Base-by-base conservation (phyloP, 1,284 basidiomycete genomes). In the Ganoderma resinaceum region DNA sequence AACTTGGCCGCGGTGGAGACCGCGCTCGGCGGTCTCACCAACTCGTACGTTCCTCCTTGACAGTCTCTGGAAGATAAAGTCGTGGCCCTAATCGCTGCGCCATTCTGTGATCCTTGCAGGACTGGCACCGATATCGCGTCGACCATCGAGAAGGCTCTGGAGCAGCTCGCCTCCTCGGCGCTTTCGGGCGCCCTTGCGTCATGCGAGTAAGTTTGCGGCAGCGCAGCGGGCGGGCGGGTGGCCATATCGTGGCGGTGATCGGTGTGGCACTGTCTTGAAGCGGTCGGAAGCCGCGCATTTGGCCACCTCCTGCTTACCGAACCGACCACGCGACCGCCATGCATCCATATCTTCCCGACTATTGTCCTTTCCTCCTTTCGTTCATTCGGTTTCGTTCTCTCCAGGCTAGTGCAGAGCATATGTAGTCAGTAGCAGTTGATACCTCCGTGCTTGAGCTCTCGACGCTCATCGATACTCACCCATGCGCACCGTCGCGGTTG, bases 1-100 rank as follows among this genome's bases (percentile, higher is more conserved):
- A 80, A 80, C 35, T 74, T 84, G 52, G 73, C 73, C 46, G 70
- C 72, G 2, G 81, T 82, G 0, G 74, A 77, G 43, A 63, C 55
- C 23, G 80, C 82, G 29, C 73, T 83, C 29, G 67, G 67, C 38
- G 68, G 72, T 6, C 76, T 82, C 63, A 14, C 46, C 11, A 76
- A 66, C n/a, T 76, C 79, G 83, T 83, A 64, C 71, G 80, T 78
- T 23, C 37, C 9, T 12, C 37, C 37, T 9, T 38, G 37, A 38
- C 37, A 38, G 23, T 12, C n/a, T 33, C 9, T 29, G 9, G 2
- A 8, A n/a, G 20, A 14, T 18, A 7, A 37, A 26, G 2, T 18
- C 43, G 57, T 18, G 5, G 20, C 18, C 11, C 61, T 70, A 20
- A 62, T 37, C 8, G 23, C 18, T 12, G 38, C 14, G 18, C n/a